Evolutionary conservation across 371 early-diverging fungal genomes (phyloP), one percentile per base, ranked within the genome.

Genomic region (Blakeslea trispora): DNA sequence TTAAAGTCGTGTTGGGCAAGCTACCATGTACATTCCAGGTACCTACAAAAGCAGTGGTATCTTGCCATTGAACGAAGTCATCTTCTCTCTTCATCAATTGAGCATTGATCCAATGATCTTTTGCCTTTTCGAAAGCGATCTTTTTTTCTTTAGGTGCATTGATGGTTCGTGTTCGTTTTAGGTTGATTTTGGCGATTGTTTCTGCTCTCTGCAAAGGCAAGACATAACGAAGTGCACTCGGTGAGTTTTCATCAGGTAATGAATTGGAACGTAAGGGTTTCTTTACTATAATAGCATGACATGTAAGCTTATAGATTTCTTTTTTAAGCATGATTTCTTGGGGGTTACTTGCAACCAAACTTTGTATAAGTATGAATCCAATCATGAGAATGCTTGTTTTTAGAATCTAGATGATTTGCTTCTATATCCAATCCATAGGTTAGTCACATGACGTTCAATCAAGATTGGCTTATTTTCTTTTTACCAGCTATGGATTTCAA

Each of bases 1-100:
- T 58, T 15, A 95, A 41, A 1, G 82, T 62, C 34, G 83, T 74
- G 3, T 82, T 72, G 1, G 91, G 84, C 11, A 74, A 60, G 21
- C 79, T 81, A 10, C 94, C 95, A 69, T 93, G 93, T 15, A 95
- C 94, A 59, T 96, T 96, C 91, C 94, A 96, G 0, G 96, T 91
- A 0, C 95, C 95, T 1, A 87, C 82, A 72, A 94, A 91, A 2
- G 89, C 71, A 41, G 61, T 79, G 50, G 74, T 48, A 18, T 67
- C 50, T 19, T 71, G 59, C 73, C 81, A 85, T 4, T 56, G 59
- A 0, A 74, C 75, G 68, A 86, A 84, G 17, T 79, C 74, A 39
- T 61, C 64, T 58, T 89, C 83, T 21, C 71, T 65, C 3, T 71
- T 73, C 45, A 76, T 68, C 57, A 87, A 60, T 49, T 83, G 78